Conservation (phyloP, 371 early-diverging fungal species). For the Mucor piriformis region DNA sequence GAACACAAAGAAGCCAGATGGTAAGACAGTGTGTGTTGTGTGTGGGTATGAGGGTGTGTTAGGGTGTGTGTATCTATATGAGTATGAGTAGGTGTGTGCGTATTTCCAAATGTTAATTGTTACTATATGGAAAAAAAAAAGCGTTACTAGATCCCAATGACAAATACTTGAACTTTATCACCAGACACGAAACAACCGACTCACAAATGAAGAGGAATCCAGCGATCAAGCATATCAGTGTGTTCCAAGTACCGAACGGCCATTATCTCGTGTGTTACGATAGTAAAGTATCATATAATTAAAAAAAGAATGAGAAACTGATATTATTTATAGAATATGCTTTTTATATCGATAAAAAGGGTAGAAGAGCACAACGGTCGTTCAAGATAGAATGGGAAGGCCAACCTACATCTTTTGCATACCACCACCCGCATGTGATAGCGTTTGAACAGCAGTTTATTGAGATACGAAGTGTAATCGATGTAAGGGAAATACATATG, state of each 20-base stretch:
- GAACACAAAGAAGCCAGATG: conserved; percentile 33
- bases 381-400: conserved; percentile 47
- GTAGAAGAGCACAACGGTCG: conserved; percentile 29
- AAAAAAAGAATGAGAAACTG: no score
- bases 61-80: no score
- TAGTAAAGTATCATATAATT: no score
- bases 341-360: conserved; percentile 46
- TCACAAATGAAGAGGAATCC: conserved; percentile 27
- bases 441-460: conserved; percentile 43
- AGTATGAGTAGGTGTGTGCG: no score
- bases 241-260: conserved; percentile 33
- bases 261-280: conserved; percentile 48
- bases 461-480: conserved; percentile 30
- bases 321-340: conserved; percentile 34
- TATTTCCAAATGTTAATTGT: no score
- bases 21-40: conserved; percentile 8
- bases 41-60: not conserved
- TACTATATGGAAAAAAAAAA: no score
- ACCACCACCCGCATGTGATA: conserved; percentile 37
- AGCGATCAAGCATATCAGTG: conserved; percentile 27
- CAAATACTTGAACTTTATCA: conserved; percentile 35
- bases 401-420: conserved; percentile 37
- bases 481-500: conserved; percentile 10
- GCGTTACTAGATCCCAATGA: conserved; percentile 41
- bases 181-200: conserved; percentile 29